These are phyloP conservation scores for Chionographis japonica DNA, from an alignment of 106 monocot species.

Conservation along the genomic window DNA sequence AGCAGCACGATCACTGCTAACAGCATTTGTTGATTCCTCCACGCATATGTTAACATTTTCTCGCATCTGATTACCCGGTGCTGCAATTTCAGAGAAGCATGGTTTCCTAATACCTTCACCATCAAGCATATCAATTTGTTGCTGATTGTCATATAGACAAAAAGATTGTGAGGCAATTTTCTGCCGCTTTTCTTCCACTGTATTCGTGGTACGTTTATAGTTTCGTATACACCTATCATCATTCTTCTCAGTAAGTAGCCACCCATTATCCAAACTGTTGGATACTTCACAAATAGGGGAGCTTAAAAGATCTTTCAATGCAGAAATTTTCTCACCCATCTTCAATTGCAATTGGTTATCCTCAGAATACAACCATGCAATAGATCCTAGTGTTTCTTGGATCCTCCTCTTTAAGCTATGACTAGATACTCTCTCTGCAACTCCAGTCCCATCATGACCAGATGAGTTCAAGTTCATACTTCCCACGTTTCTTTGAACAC, in stretches of 20 bases:
- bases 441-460: conserved; percentile 9
- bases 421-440: neutral
- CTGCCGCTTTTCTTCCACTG: conserved; percentile 3
- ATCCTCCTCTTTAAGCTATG: conserved; percentile 34
- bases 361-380: conserved; percentile 11
- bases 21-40: conserved; percentile 3
- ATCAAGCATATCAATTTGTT: conserved; percentile 3
- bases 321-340: conserved; percentile 4
- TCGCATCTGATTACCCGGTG: conserved; percentile 5
- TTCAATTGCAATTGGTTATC: conserved; percentile 3
- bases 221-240: conserved; percentile 5
- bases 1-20: conserved; percentile 10
- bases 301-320: conserved; percentile 13
- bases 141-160: conserved; percentile 8
- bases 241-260: conserved; percentile 1
- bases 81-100: conserved; percentile 2
- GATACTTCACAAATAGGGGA: neutral
- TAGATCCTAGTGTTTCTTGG: conserved; percentile 14
- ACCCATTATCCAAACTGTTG: neutral
- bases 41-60: conserved; percentile 4
- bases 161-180: neutral
- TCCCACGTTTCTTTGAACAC: conserved; percentile 11
- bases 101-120: neutral
- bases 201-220: neutral
- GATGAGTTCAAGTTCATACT: conserved; percentile 2